These are phyloP conservation scores for Aspergillus luchuensis DNA, from an alignment of 2,329 filamentous ascomycete species.

Conservation along the genomic window DNA sequence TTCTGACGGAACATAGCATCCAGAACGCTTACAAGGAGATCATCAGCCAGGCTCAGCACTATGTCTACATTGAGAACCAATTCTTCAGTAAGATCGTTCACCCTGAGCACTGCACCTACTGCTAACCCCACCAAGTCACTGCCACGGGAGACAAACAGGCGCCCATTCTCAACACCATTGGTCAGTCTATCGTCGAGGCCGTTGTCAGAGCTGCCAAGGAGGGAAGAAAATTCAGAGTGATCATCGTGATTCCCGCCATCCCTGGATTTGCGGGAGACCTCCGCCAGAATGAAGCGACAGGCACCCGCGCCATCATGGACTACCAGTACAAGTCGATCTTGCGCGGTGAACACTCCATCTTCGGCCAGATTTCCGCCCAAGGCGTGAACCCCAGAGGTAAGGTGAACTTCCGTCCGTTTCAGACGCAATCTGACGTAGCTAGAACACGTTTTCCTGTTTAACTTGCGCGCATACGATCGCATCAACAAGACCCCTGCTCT, in stretches of 20 bases:
- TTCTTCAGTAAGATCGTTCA: conserved; percentile 71
- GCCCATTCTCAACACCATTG: conserved; percentile 86
- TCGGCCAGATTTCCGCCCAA: conserved; percentile 70
- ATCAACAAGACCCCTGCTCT: conserved; percentile 79
- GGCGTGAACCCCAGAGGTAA: conserved; percentile 69
- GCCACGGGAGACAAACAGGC: conserved; percentile 85
- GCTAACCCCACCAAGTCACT: conserved; percentile 57
- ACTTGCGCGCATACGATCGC: conserved; percentile 87
- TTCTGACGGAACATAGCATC: conserved; percentile 80
- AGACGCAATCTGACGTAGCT: conserved; percentile 39
- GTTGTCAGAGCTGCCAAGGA: conserved; percentile 79
- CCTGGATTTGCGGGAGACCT: conserved; percentile 94
- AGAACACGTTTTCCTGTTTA: conserved; percentile 90
- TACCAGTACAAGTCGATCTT: conserved; percentile 97
- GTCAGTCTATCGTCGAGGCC: conserved; percentile 86
- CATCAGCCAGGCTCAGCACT: conserved; percentile 86
- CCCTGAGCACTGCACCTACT: neutral
- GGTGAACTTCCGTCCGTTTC: conserved; percentile 17
- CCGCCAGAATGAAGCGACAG: conserved; percentile 76
- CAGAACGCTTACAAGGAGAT: conserved; percentile 82
- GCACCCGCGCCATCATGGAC: conserved; percentile 95
- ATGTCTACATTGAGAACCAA: conserved; percentile 97
- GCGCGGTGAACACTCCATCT: conserved; percentile 88
- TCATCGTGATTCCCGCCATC: conserved; percentile 85
- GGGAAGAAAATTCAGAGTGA: conserved; percentile 83